Evolutionary conservation across 768 basidiomycete species (phyloP).

Genomic region (Rhodotorula paludigena): DNA sequence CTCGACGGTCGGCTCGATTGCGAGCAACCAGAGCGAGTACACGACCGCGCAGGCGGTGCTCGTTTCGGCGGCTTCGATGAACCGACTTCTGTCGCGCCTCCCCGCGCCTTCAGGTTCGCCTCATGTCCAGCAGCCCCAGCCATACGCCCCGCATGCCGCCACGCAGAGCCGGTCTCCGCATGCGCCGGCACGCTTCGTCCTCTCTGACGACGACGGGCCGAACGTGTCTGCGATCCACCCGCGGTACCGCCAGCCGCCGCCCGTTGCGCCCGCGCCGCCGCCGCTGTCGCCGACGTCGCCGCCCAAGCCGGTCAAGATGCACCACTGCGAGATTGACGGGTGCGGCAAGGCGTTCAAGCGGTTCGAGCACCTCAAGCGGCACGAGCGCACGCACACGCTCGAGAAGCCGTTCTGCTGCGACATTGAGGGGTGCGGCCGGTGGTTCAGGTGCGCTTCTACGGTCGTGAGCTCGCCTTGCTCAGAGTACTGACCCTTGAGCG

Average conservation of each 20-base stretch:
- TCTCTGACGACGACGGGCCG: not conserved
- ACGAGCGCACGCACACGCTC: slow-evolving; percentile 39
- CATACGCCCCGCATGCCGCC: not conserved
- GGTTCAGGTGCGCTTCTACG: slow-evolving; percentile 20
- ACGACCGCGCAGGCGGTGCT: slow-evolving; percentile 21
- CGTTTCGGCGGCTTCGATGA: slow-evolving; percentile 29
- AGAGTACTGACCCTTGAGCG: not conserved
- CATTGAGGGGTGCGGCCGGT: slow-evolving; percentile 27
- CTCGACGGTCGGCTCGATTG: too few species aligned
- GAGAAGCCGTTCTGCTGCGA: slow-evolving; percentile 40
- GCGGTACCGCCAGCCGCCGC: slow-evolving; percentile 6
- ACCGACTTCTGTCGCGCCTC: slow-evolving; percentile 23
- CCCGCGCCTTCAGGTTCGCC: not conserved
- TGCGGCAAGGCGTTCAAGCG: slow-evolving; percentile 37
- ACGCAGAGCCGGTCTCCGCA: too few species aligned
- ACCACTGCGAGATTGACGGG: slow-evolving; percentile 20
- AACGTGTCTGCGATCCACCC: slow-evolving; percentile 15
- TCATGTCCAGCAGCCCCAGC: not conserved
- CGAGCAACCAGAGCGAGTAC: too few species aligned
- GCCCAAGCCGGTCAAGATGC: not conserved
- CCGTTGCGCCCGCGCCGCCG: not conserved
- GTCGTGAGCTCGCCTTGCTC: not conserved
- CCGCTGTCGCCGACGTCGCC: not conserved
- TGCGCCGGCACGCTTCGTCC: not conserved
- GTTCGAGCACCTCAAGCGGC: slow-evolving; percentile 36